A percentile compares a stretch with the other conserved stretches of the same genome.
Conservation (phyloP, 1,139 yeast genomes). For the Sugiyamaella novakii region DNA sequence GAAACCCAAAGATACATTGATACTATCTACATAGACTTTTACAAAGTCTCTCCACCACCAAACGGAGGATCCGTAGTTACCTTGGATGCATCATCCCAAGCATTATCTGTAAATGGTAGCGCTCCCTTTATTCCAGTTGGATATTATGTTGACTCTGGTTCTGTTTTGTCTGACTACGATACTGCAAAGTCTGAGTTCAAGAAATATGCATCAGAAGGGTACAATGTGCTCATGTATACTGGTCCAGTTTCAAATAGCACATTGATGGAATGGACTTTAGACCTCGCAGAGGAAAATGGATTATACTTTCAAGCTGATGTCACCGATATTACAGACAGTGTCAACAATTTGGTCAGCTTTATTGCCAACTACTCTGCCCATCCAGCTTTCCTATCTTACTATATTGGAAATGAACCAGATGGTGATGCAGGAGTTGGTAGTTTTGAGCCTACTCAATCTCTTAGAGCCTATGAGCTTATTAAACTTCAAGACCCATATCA, state of each 20-base stretch:
- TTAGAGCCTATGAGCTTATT: conserved; percentile 22
- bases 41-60: conserved; percentile 16
- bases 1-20: conserved; percentile 17
- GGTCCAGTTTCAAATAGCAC: conserved; percentile 23
- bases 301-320: conserved; percentile 25
- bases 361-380: conserved; percentile 22
- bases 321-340: conserved; percentile 22
- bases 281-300: conserved; percentile 21
- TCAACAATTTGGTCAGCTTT: conserved; percentile 17
- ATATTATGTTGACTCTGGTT: conserved; percentile 21
- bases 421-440: conserved; percentile 25
- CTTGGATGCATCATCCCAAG: conserved; percentile 19
- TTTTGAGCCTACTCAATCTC: conserved; percentile 23
- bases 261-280: conserved; percentile 23
- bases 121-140: conserved; percentile 24
- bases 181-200: conserved; percentile 19
- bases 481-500: conserved; percentile 25
- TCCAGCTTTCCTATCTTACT: conserved; percentile 24
- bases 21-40: conserved; percentile 22
- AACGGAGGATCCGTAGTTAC: conserved; percentile 20
- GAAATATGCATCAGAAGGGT: conserved; percentile 25
- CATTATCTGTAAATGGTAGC: conserved; percentile 19
- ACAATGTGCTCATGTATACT: conserved; percentile 25
- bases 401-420: conserved; percentile 27
- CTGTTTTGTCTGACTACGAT: conserved; percentile 14